Conservation (phyloP, 2,329 filamentous ascomycete species). For the Epichloe aotearoae region DNA sequence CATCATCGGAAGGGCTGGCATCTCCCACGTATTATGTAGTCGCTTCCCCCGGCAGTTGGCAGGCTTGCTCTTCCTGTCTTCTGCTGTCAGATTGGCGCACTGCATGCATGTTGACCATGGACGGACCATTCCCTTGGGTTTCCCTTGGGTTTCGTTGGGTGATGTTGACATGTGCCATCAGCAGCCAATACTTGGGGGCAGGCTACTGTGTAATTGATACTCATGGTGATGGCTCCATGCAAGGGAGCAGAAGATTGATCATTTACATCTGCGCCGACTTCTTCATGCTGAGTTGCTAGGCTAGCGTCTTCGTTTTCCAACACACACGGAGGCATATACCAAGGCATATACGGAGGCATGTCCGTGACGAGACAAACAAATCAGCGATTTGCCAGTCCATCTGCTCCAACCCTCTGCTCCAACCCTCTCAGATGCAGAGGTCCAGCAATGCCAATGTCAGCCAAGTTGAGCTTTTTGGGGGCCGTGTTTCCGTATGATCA, state of each 20-base stretch:
- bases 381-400: background rate
- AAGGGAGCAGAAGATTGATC: no score
- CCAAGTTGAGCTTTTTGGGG: background rate
- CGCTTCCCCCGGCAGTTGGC: background rate
- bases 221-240: no score
- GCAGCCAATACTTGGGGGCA: background rate
- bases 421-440: background rate
- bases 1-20: background rate
- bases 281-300: background rate
- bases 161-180: background rate
- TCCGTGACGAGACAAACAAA: no score
- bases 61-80: background rate
- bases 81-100: background rate
- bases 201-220: no score
- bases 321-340: no score
- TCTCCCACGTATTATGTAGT: background rate
- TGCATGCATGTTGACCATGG: background rate
- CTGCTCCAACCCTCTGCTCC: background rate
- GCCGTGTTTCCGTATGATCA: background rate
- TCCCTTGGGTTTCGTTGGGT: background rate
- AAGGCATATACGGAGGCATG: no score
- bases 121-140: background rate
- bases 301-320: background rate
- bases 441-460: background rate
- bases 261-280: background rate